Conservation (phyloP, 441 rosid species). For the Euphorbia schlechtendalii region DNA sequence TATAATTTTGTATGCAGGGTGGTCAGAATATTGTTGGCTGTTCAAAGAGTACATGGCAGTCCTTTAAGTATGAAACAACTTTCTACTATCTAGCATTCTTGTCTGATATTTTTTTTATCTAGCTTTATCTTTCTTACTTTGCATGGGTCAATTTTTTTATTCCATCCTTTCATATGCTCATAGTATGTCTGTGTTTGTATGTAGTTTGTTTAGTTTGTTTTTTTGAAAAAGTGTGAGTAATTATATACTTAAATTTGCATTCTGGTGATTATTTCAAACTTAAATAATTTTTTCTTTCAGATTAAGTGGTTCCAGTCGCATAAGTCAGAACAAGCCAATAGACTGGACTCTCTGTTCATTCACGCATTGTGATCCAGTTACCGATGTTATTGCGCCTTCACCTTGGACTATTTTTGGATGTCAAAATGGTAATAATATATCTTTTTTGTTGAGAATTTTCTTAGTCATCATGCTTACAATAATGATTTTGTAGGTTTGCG, state of each 20-base stretch:
- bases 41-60: constrained; percentile 61
- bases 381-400: constrained; percentile 95
- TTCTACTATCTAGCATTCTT: constrained; percentile 4
- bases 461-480: constrained; percentile 21
- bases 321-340: constrained; percentile 37
- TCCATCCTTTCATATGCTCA: background rate
- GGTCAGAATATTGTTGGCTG: constrained; percentile 40
- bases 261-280: constrained; percentile 9
- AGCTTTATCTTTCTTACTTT: constrained; percentile 5
- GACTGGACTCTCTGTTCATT: constrained; percentile 77
- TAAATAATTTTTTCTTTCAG: constrained; percentile 37
- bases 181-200: background rate
- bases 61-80: constrained; percentile 43
- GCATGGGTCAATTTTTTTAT: background rate
- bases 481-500: constrained; percentile 57
- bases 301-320: constrained; percentile 53
- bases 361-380: constrained; percentile 45
- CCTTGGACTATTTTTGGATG: constrained; percentile 95
- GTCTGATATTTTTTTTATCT: constrained; percentile 9
- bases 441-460: background rate
- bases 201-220: constrained; percentile 1
- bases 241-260: constrained; percentile 9
- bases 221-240: no score
- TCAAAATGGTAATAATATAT: constrained; percentile 60
- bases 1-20: constrained; percentile 39